Conservation (phyloP, 2,329 filamentous ascomycete species). For the Calonectria hongkongensis region DNA sequence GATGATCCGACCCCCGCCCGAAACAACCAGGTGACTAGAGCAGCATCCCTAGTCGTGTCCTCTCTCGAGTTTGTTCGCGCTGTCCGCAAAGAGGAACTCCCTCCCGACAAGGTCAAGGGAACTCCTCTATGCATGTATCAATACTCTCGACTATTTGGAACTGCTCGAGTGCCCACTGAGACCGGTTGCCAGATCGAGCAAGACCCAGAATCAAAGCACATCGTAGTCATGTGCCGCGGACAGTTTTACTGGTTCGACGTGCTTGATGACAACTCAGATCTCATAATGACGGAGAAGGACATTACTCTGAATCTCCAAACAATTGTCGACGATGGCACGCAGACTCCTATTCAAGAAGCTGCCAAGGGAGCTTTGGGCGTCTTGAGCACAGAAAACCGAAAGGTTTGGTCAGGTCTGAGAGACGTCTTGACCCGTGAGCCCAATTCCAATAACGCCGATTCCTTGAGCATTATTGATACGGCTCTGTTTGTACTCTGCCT, state of each 20-base stretch:
- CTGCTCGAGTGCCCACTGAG: conserved; percentile 93
- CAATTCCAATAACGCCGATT: conserved; percentile 96
- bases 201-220: conserved; percentile 92
- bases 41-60: conserved; percentile 93
- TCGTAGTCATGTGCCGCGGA: conserved; percentile 94
- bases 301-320: conserved; percentile 93
- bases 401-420: conserved; percentile 93
- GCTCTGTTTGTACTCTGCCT: conserved; percentile 94
- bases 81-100: conserved; percentile 92
- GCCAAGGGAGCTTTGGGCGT: conserved; percentile 97
- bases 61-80: conserved; percentile 94
- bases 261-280: conserved; percentile 92
- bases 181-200: conserved; percentile 97
- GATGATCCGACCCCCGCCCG: conserved; percentile 97
- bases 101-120: conserved; percentile 89
- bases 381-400: conserved; percentile 95
- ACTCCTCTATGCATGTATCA: conserved; percentile 98
- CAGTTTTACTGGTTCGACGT: conserved; percentile 99
- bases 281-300: conserved; percentile 98
- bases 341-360: conserved; percentile 93
- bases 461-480: conserved; percentile 94
- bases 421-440: conserved; percentile 91
- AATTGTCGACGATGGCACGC: conserved; percentile 91
- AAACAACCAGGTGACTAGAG: conserved; percentile 96
- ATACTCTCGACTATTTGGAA: conserved; percentile 95